Evolutionary conservation across 805 yeast species (phyloP).

Genomic region (Grigorovia yakushimaensis): DNA sequence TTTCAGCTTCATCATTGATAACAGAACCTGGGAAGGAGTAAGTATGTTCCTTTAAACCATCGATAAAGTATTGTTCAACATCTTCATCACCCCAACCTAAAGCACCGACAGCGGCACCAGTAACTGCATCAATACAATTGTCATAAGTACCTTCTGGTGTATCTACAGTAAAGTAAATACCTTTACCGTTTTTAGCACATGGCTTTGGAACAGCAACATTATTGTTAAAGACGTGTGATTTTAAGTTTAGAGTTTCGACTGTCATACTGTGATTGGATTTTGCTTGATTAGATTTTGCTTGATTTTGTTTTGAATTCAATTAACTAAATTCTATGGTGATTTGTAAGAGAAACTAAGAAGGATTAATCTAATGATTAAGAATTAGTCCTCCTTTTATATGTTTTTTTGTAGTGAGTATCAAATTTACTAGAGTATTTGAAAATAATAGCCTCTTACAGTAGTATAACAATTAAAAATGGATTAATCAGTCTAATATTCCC

Average conservation of each 20-base stretch:
- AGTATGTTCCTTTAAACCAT: slow-evolving; percentile 30
- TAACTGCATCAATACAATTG: slow-evolving; percentile 34
- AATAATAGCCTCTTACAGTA: too few relatives aligned
- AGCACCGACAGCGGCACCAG: slow-evolving; percentile 47
- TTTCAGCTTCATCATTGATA: slow-evolving; percentile 33
- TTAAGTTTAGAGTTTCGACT: slow-evolving; percentile 4
- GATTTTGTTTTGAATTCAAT: too few relatives aligned
- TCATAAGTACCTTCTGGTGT: slow-evolving; percentile 32
- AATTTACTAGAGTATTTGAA: too few relatives aligned
- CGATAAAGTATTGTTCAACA: slow-evolving; percentile 28
- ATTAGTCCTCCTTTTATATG: too few relatives aligned
- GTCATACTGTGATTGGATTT: too few relatives aligned
- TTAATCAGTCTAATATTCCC: too few relatives aligned
- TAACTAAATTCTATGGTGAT: too few relatives aligned
- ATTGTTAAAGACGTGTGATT: slow-evolving; percentile 37
- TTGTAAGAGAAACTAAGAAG: too few relatives aligned
- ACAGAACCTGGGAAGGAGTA: slow-evolving; percentile 31
- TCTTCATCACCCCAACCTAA: slow-evolving; percentile 36
- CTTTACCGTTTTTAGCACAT: slow-evolving; percentile 35
- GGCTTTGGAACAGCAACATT: slow-evolving; percentile 31
- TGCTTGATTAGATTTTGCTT: too few relatives aligned
- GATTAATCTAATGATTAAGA: too few relatives aligned
- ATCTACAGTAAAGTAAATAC: slow-evolving; percentile 33
- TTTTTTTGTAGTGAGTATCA: too few relatives aligned
- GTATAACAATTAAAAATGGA: too few relatives aligned